phyloP scores from a whole-genome alignment of 2,329 filamentous ascomycete genomes.

The Myotisia sp. region DNA sequence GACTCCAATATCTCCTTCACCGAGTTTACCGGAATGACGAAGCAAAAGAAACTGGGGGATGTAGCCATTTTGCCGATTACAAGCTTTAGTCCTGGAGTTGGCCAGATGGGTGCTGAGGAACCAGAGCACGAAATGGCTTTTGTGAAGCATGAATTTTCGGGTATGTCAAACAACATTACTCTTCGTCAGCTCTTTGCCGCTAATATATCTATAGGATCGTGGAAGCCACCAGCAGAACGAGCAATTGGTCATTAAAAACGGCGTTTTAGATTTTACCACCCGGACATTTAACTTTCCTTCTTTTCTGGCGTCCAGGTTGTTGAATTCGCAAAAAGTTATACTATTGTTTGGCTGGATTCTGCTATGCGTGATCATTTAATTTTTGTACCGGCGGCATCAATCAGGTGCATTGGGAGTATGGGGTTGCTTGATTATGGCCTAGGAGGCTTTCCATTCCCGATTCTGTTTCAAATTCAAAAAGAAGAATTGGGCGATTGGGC shows the following conservation, averaged over 20 bases:
- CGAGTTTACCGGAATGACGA: slow-evolving; percentile 79
- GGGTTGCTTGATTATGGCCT: too few relatives aligned
- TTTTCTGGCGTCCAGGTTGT: too few relatives aligned
- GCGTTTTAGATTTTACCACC: too few relatives aligned
- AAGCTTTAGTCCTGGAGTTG: slow-evolving; percentile 87
- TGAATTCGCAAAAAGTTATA: too few relatives aligned
- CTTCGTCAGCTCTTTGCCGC: background rate
- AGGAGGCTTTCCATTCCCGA: too few relatives aligned
- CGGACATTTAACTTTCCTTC: too few relatives aligned
- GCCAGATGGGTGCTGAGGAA: slow-evolving; percentile 82
- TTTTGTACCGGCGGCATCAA: too few relatives aligned
- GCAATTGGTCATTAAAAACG: slow-evolving; percentile 42
- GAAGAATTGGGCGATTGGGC: too few relatives aligned
- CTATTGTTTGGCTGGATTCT: too few relatives aligned
- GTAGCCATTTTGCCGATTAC: slow-evolving; percentile 91
- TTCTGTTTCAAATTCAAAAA: too few relatives aligned
- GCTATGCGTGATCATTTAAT: too few relatives aligned
- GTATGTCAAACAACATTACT: slow-evolving; percentile 31
- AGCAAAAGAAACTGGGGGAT: slow-evolving; percentile 76
- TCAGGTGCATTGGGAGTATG: too few relatives aligned
- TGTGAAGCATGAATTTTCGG: slow-evolving; percentile 93
- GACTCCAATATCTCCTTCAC: slow-evolving; percentile 64
- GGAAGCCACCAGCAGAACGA: slow-evolving; percentile 59
- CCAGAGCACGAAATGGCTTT: slow-evolving; percentile 90
- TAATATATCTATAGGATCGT: slow-evolving; percentile 42